Evolutionary conservation across 345 rosid species (phyloP), one percentile per base, ranked within the genome.

Genomic region (Leavenworthia alabamica): DNA sequence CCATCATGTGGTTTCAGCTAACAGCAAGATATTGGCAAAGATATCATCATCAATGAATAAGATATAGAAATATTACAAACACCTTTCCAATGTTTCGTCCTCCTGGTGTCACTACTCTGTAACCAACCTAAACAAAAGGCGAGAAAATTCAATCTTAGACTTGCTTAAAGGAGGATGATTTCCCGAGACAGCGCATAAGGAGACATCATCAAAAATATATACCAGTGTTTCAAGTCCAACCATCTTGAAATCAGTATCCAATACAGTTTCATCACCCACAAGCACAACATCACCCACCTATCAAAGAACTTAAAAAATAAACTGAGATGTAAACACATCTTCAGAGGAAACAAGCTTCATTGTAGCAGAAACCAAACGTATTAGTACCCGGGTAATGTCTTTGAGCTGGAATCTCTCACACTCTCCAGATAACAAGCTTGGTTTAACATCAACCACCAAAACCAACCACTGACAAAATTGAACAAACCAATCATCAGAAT

Each of bases 221-320:
- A 92, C 96, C 96, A 88, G 65, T 23, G 93, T 84, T 40, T 88
- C 95, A 68, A 88, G 95, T 73, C 87, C 78, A 71, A 75, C 55
- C 89, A 84, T 88, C 58, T 73, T 84, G 60, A 83, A 68, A 23
- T 79, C 87, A 73, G 52, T 77, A 42, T 84, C 95, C 72, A 76
- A 40, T 13, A 82, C 87, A 54, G 55, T 66, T 62, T 86, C 93
- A 60, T 83, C 76, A 71, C 82, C 67, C 28, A 92, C 87, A 56
- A 92, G 93, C 58, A 88, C 80, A 29, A 92, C 90, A 77, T 86
- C 95, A 70, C 95, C 98, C 29, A 92, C 87, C 96, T 88, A 76
- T n/a, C 40, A 54, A 54, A 67, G 60, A 66, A 7, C 9, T 50
- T 51, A 17, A 45, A 26, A 26, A 17, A 64, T 20, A 41, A 52